Conservation (phyloP, 306 rosid species). For the Vigna hirtella region DNA sequence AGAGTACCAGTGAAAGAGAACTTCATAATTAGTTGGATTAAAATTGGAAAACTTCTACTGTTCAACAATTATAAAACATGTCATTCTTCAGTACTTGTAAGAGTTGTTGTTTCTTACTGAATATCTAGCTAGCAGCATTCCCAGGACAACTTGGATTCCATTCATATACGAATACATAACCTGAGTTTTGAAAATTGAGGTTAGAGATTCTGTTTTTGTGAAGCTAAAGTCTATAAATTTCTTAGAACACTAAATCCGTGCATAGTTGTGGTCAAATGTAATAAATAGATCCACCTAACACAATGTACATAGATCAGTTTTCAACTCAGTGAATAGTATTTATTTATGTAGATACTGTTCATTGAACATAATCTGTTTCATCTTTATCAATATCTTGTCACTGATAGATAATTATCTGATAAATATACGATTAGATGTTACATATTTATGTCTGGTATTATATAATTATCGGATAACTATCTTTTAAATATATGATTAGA, state of each 20-base stretch:
- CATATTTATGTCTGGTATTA: too few species aligned
- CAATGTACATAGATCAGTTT: not conserved
- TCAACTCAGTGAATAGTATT: constrained; percentile 29
- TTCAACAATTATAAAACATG: too few species aligned
- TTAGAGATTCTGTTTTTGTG: not conserved
- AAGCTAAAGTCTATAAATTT: not conserved
- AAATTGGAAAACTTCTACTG: not conserved
- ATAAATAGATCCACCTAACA: constrained; percentile 57
- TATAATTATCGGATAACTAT: too few species aligned
- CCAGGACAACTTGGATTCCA: not conserved
- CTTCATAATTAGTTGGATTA: not conserved
- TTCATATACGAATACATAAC: not conserved
- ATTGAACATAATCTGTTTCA: constrained; percentile 15
- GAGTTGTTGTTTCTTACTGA: too few species aligned
- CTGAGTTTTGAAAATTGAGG: not conserved
- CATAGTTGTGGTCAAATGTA: constrained; percentile 36
- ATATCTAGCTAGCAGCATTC: too few species aligned
- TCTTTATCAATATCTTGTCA: not conserved
- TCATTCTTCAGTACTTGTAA: too few species aligned
- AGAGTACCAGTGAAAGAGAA: not conserved
- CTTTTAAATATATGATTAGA: not conserved
- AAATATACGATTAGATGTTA: not conserved
- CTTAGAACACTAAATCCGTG: constrained; percentile 6
- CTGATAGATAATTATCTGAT: not conserved
- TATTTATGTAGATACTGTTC: constrained; percentile 21